Evolutionary conservation across 2,329 filamentous ascomycete species (phyloP).

Genomic region (Cladosporium sphaerospermum): DNA sequence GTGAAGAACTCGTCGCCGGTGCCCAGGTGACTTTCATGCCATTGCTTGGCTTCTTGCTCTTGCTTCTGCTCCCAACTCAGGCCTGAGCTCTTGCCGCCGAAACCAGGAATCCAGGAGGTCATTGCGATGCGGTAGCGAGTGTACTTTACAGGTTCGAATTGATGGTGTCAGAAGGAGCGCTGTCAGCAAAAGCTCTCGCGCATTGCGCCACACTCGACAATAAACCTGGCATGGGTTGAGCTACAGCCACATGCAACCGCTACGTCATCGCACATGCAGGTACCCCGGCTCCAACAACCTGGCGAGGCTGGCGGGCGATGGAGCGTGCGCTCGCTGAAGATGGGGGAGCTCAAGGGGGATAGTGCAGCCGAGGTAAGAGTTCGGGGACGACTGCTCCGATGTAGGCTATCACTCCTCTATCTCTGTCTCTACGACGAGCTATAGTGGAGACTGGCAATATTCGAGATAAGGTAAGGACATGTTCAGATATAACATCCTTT

Average conservation of each 20-base stretch:
- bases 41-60: slow-evolving; percentile 10
- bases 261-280: slow-evolving; percentile 10
- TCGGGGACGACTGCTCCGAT: too few relatives aligned
- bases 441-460: too few relatives aligned
- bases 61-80: slow-evolving; percentile 8
- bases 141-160: not conserved
- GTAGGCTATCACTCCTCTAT: too few relatives aligned
- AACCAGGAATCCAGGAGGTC: slow-evolving; percentile 11
- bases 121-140: not conserved
- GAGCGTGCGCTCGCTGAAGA: too few relatives aligned
- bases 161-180: not conserved
- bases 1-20: slow-evolving; percentile 11
- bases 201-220: too few relatives aligned
- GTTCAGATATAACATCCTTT: too few relatives aligned
- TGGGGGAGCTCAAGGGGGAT: too few relatives aligned
- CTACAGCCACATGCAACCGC: slow-evolving; percentile 3
- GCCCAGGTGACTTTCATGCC: slow-evolving; percentile 10
- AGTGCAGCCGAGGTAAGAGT: too few relatives aligned
- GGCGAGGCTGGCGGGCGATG: too few relatives aligned
- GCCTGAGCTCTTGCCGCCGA: slow-evolving; percentile 1
- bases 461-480: too few relatives aligned
- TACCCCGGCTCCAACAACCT: not conserved
- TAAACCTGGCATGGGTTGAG: slow-evolving; percentile 7
- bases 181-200: not conserved
- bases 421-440: too few relatives aligned